Conservation (phyloP, 768 basidiomycete genomes). For the Tricholoma matsutake region DNA sequence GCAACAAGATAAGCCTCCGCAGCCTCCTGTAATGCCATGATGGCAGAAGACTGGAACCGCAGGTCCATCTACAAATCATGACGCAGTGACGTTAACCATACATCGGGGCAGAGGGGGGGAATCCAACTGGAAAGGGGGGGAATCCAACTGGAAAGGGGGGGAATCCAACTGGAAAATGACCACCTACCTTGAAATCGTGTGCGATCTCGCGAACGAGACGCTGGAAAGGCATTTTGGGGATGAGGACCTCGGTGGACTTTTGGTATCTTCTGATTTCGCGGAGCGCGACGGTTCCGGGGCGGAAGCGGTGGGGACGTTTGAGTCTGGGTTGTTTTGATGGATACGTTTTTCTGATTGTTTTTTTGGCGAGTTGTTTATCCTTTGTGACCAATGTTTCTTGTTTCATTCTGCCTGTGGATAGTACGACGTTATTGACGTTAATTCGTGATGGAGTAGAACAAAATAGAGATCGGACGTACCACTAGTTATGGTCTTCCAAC, state of each 20-base stretch:
- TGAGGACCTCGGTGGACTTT: constrained; percentile 83
- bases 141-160: too few relatives aligned
- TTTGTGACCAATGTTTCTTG: background rate
- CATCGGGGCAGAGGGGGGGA: too few relatives aligned
- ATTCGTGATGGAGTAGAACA: background rate
- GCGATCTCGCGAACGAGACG: constrained; percentile 88
- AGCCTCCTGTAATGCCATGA: constrained; percentile 84
- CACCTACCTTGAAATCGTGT: constrained; percentile 83
- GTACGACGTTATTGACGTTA: too few relatives aligned
- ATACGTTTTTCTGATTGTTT: background rate
- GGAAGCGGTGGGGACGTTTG: background rate
- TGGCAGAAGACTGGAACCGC: constrained; percentile 87
- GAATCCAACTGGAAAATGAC: too few relatives aligned
- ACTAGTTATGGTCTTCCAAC: background rate
- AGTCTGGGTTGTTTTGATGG: too few relatives aligned
- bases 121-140: too few relatives aligned
- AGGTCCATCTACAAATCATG: constrained; percentile 56
- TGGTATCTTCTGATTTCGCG: constrained; percentile 89
- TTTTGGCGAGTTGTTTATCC: background rate
- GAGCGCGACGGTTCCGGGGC: constrained; percentile 79
- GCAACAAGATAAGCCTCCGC: constrained; percentile 78
- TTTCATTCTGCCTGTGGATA: too few relatives aligned
- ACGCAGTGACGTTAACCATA: too few relatives aligned
- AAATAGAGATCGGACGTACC: background rate
- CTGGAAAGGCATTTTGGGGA: constrained; percentile 89